phyloP scores from a whole-genome alignment of 2,329 filamentous ascomycete genomes.

The Coniochaeta sp. region DNA sequence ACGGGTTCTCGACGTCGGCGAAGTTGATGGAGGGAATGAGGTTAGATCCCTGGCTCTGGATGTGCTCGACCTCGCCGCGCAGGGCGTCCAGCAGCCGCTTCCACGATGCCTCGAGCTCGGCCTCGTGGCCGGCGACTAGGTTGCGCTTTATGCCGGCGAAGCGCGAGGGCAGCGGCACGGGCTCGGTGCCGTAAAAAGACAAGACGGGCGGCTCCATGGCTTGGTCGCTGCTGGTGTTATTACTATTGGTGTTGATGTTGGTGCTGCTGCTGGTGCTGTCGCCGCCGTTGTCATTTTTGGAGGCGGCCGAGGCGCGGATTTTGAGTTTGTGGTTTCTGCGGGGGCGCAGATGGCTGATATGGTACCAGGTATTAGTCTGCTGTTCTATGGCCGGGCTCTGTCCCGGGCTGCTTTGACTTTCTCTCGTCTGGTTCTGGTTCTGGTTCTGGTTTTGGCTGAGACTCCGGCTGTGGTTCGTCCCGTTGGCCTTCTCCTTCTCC shows the following conservation, averaged over 20 bases:
- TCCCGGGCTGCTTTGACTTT: conserved; percentile 3
- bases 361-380: neutral
- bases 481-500: conserved; percentile 1
- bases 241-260: neutral
- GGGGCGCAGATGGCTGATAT: conserved; percentile 13
- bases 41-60: conserved; percentile 40
- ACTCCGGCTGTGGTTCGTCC: neutral
- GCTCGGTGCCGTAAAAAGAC: conserved; percentile 50
- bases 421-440: too few relatives aligned
- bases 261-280: conserved; percentile 3
- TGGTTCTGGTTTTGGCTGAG: neutral
- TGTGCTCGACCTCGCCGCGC: conserved; percentile 42
- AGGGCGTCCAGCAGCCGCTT: conserved; percentile 43
- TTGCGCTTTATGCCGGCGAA: conserved; percentile 50
- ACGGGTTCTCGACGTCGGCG: conserved; percentile 36
- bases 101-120: conserved; percentile 47
- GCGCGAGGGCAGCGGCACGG: conserved; percentile 50
- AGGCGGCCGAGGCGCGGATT: conserved; percentile 13
- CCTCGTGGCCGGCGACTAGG: conserved; percentile 47
- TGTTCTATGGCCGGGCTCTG: neutral
- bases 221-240: conserved; percentile 5
- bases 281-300: conserved; percentile 3
- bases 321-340: conserved; percentile 20
- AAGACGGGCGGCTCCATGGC: conserved; percentile 42
- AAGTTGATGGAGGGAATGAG: conserved; percentile 52